Evolutionary conservation across 805 yeast genomes (phyloP).

Genomic region (Lachancea fermentati): DNA sequence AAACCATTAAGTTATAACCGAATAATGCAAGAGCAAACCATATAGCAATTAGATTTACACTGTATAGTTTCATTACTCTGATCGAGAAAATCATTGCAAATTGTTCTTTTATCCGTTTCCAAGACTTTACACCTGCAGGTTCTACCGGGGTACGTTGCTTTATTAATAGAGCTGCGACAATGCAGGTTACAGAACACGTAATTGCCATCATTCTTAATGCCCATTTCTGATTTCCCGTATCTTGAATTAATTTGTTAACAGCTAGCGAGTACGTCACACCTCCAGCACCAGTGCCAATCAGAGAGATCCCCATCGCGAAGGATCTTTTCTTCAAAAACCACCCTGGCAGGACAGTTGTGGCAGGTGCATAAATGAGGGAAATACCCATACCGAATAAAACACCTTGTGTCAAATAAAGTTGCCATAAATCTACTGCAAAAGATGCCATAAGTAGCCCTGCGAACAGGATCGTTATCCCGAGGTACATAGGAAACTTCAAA

Average conservation of each 20-base stretch:
- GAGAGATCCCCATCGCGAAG: slow-evolving; percentile 44
- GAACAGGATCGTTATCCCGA: slow-evolving; percentile 49
- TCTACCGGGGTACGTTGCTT: slow-evolving; percentile 39
- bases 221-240: slow-evolving; percentile 41
- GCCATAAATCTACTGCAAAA: slow-evolving; percentile 55
- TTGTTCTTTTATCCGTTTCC: slow-evolving; percentile 24
- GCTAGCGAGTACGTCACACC: slow-evolving; percentile 43
- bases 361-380: slow-evolving; percentile 54
- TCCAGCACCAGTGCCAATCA: slow-evolving; percentile 49
- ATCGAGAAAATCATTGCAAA: slow-evolving; percentile 34
- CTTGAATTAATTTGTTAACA: slow-evolving; percentile 37
- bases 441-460: slow-evolving; percentile 56
- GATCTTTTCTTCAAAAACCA: slow-evolving; percentile 65
- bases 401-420: slow-evolving; percentile 64
- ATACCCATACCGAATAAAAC: slow-evolving; percentile 48
- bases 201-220: slow-evolving; percentile 43
- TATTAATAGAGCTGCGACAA: slow-evolving; percentile 38
- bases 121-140: slow-evolving; percentile 25
- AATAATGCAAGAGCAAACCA: slow-evolving; percentile 36
- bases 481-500: slow-evolving; percentile 38
- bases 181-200: slow-evolving; percentile 34
- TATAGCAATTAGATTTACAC: slow-evolving; percentile 31
- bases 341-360: slow-evolving; percentile 55
- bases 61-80: slow-evolving; percentile 28
- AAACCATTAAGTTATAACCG: slow-evolving; percentile 41